Conservation (phyloP, 2,329 filamentous ascomycete genomes). For the Helicocarpus griseus region DNA sequence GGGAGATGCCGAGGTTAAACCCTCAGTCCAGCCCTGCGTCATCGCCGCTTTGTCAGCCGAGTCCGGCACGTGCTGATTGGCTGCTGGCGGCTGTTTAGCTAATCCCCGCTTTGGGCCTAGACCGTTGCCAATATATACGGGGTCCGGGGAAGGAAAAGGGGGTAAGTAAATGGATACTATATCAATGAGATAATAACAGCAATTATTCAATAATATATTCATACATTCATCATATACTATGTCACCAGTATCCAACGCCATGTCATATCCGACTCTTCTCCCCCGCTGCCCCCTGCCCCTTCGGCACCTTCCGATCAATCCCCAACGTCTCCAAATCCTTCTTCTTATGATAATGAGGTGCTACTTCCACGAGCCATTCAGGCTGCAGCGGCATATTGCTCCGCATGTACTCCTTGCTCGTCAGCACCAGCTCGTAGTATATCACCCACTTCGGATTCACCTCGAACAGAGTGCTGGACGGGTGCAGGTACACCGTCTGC, state of each 20-base stretch:
- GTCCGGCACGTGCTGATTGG: background rate
- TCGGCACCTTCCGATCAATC: conserved; percentile 63
- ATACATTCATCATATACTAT: too few species aligned
- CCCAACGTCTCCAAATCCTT: conserved; percentile 77
- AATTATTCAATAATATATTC: too few species aligned
- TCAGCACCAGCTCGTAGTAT: conserved; percentile 80
- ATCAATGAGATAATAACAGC: background rate
- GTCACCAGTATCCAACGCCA: background rate
- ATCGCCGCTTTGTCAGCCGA: background rate
- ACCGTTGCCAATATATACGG: too few species aligned
- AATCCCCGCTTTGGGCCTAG: too few species aligned
- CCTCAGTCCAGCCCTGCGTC: background rate
- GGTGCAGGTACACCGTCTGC: conserved; percentile 84
- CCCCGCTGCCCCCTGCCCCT: conserved; percentile 40
- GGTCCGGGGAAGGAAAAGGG: background rate
- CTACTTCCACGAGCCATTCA: conserved; percentile 78
- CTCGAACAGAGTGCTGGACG: conserved; percentile 70
- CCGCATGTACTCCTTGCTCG: conserved; percentile 91
- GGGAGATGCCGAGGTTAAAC: conserved; percentile 4
- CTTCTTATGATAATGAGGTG: conserved; percentile 90
- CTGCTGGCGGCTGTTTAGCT: too few species aligned
- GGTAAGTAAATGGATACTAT: background rate
- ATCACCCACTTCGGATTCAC: conserved; percentile 77
- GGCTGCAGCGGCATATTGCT: conserved; percentile 75
- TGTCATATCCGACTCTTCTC: conserved; percentile 28